Conservation (phyloP, 768 basidiomycete species). For the Trametes elegans region DNA sequence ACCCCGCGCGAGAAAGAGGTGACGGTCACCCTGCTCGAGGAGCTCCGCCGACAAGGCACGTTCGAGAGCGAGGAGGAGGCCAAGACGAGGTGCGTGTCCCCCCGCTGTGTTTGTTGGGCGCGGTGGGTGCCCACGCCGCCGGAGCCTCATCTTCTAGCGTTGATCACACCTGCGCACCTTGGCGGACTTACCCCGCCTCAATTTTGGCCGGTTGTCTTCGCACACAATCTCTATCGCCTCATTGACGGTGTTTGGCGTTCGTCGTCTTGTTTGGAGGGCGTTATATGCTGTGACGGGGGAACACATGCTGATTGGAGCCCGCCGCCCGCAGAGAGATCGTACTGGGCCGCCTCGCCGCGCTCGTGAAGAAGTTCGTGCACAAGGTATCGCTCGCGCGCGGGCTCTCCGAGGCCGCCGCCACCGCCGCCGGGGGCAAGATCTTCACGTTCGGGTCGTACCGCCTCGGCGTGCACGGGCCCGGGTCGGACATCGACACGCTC, state of each 20-base stretch:
- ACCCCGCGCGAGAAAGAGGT: constrained; percentile 80
- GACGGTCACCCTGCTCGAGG: constrained; percentile 85
- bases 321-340: constrained; percentile 75
- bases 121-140: background rate
- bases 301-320: constrained; percentile 3
- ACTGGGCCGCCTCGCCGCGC: constrained; percentile 80
- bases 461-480: constrained; percentile 94
- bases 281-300: too few relatives aligned
- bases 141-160: background rate
- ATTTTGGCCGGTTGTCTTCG: too few relatives aligned
- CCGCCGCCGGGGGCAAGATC: constrained; percentile 94
- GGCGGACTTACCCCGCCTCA: too few relatives aligned
- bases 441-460: constrained; percentile 99
- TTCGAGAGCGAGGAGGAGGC: constrained; percentile 91
- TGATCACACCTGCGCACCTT: background rate
- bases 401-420: constrained; percentile 84
- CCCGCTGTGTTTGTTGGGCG: background rate
- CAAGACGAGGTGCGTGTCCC: constrained; percentile 69
- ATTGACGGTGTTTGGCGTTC: background rate
- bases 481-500: constrained; percentile 96
- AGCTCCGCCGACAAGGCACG: constrained; percentile 79
- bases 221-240: too few relatives aligned
- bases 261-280: background rate
- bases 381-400: constrained; percentile 76
- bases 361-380: constrained; percentile 92